Conservation (phyloP, 2,329 filamentous ascomycete genomes). For the Colletotrichum agaves region DNA sequence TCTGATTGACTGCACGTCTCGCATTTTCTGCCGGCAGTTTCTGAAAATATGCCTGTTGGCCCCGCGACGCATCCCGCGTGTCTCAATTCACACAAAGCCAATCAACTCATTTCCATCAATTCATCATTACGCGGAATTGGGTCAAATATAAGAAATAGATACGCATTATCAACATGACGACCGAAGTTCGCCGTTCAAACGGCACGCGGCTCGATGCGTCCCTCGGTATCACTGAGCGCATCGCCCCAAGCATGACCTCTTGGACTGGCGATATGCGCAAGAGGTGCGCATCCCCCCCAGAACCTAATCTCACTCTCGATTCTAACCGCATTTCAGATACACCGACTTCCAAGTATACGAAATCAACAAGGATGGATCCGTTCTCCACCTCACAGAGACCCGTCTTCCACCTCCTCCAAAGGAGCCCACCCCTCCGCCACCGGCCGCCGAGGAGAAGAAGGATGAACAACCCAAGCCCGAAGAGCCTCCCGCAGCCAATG, state of each 20-base stretch:
- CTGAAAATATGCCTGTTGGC: slow-evolving; percentile 33
- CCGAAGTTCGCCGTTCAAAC: slow-evolving; percentile 27
- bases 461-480: slow-evolving; percentile 36
- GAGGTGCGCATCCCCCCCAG: slow-evolving; percentile 13
- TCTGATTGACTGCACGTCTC: not conserved
- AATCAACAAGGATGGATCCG: slow-evolving; percentile 78
- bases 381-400: slow-evolving; percentile 71
- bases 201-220: slow-evolving; percentile 35
- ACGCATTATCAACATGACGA: not conserved
- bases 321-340: slow-evolving; percentile 63
- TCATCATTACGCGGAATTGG: not conserved
- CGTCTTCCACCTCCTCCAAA: slow-evolving; percentile 27
- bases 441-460: slow-evolving; percentile 35
- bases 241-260: slow-evolving; percentile 36
- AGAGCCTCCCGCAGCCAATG: slow-evolving; percentile 17
- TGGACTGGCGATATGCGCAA: slow-evolving; percentile 39
- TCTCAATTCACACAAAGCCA: not conserved
- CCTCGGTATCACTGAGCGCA: slow-evolving; percentile 39
- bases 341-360: slow-evolving; percentile 95
- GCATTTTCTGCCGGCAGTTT: slow-evolving; percentile 30
- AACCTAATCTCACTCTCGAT: too few relatives aligned
- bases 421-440: slow-evolving; percentile 21
- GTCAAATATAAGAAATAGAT: not conserved
- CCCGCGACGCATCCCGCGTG: slow-evolving; percentile 19
- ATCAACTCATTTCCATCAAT: not conserved